Base-by-base conservation (phyloP, 139 green algal genomes). In the Gonium pectorale region DNA sequence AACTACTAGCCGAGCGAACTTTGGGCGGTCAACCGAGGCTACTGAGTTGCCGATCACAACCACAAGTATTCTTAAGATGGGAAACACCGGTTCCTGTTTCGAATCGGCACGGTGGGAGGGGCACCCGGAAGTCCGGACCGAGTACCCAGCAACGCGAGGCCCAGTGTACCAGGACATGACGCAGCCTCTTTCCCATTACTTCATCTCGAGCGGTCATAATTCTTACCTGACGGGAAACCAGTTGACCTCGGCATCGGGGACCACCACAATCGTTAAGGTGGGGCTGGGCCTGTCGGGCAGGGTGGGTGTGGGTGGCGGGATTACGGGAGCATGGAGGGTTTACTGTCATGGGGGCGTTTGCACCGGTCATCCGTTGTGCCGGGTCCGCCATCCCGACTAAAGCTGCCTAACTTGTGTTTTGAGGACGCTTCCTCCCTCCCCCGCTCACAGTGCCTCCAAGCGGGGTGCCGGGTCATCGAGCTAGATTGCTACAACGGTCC, bases 401-500 rank as follows among this genome's bases (percentile, higher is more conserved):
- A n/a, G n/a, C n/a, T n/a, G n/a, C n/a, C n/a, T n/a, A n/a, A n/a
- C n/a, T n/a, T n/a, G n/a, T n/a, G n/a, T n/a, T n/a, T n/a, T n/a
- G n/a, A n/a, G n/a, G 7, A 17, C 6, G 3, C 15, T 7, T n/a
- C 31, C 31, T 15, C 54, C 27, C 9, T 1, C 35, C 29, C 37
- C 35, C 26, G 26, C 27, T 2, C 9, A 40, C 67, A 84, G 64
- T 75, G 79, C 66, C 41, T 85, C 21, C 2, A 54, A 17, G 26
- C 3, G 3, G 63, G 69, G 21, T 91, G 87, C 71, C 87, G 87
- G 8, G 83, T 89, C 1, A 69, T 91, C 19, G 83, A 91, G 83
- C 83, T 91, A 33, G 87, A 91, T 27, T 43, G 67, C 3, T 91
- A 91, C 87, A 86, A 91, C 43, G 41, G 72, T 1, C 87, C 87